A percentile compares a stretch with the other conserved stretches of the same genome.
Evolutionary conservation across 768 basidiomycete genomes (phyloP).

Genomic region (Trametes elegans): DNA sequence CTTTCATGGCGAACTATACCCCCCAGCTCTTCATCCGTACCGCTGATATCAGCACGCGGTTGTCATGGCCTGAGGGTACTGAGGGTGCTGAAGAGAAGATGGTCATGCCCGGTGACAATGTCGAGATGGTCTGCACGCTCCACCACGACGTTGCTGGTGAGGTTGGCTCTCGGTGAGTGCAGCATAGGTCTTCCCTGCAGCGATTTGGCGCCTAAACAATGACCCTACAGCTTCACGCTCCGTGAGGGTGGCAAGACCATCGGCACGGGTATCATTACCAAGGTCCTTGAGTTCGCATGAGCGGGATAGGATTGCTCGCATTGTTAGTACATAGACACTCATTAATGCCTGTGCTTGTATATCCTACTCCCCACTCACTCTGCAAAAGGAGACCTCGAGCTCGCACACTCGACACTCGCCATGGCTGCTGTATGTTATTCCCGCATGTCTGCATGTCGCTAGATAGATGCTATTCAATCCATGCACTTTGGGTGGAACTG

Average conservation of each 20-base stretch:
- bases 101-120: conserved; percentile 99
- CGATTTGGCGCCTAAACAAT: neutral
- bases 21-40: conserved; percentile 97
- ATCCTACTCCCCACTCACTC: conserved; percentile 20
- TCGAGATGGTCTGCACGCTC: conserved; percentile 86
- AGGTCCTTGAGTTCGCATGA: conserved; percentile 56
- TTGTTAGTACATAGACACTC: conserved; percentile 14
- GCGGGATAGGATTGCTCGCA: conserved; percentile 13
- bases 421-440: conserved; percentile 10
- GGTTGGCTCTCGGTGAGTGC: conserved; percentile 67
- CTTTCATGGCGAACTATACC: conserved; percentile 92
- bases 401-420: conserved; percentile 21
- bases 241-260: conserved; percentile 95
- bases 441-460: conserved; percentile 14
- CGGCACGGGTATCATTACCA: conserved; percentile 92
- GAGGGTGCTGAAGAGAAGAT: conserved; percentile 83
- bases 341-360: conserved; percentile 23
- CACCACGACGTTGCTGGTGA: conserved; percentile 87
- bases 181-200: neutral
- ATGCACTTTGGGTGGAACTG: conserved; percentile 10
- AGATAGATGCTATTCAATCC: conserved; percentile 13
- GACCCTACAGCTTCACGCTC: conserved; percentile 65
- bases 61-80: conserved; percentile 87
- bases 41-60: conserved; percentile 82
- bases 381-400: conserved; percentile 23